Percentiles rank a stretch among this genome's conserved stretches.
phyloP scores from a whole-genome alignment of 2,329 filamentous ascomycete species.

The Eutypella sp. region DNA sequence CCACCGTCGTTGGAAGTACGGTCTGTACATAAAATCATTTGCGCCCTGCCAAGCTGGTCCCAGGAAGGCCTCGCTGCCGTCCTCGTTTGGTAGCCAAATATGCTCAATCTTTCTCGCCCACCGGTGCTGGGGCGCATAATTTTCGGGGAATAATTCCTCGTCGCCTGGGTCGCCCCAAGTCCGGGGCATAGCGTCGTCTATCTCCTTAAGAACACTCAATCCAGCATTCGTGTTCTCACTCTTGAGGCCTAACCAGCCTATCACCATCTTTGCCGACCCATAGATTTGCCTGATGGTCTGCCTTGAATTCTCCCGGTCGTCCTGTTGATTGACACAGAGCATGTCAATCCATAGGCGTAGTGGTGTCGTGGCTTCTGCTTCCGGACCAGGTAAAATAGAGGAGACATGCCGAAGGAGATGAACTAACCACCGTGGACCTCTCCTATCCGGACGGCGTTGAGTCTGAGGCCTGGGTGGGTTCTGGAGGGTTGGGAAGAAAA shows the following conservation, averaged over 20 bases:
- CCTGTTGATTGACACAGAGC: constrained; percentile 6
- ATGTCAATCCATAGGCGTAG: constrained; percentile 8
- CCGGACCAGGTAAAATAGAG: constrained; percentile 3
- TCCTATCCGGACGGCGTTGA: neutral
- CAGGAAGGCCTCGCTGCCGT: constrained; percentile 16
- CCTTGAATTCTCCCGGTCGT: constrained; percentile 4
- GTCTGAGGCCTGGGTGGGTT: neutral
- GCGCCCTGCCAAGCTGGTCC: constrained; percentile 18
- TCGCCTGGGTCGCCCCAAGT: constrained; percentile 31
- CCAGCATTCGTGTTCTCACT: constrained; percentile 21
- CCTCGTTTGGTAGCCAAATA: constrained; percentile 18
- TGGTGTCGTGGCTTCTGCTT: neutral
- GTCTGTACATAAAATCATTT: constrained; percentile 25
- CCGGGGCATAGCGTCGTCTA: constrained; percentile 26
- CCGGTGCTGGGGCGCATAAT: constrained; percentile 28
- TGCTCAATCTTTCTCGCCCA: constrained; percentile 25
- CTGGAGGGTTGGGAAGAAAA: constrained; percentile 25
- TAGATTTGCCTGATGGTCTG: constrained; percentile 2
- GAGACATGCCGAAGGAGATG: constrained; percentile 6
- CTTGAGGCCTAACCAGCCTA: constrained; percentile 29
- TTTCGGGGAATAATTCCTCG: constrained; percentile 25
- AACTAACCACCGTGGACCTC: constrained; percentile 5
- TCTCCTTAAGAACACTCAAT: constrained; percentile 20
- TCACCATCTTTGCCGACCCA: constrained; percentile 19
- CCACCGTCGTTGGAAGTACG: constrained; percentile 32